Evolutionary conservation across 495 filamentous ascomycete genomes (phyloP).

Genomic region (Penicillium psychrofluorescens): DNA sequence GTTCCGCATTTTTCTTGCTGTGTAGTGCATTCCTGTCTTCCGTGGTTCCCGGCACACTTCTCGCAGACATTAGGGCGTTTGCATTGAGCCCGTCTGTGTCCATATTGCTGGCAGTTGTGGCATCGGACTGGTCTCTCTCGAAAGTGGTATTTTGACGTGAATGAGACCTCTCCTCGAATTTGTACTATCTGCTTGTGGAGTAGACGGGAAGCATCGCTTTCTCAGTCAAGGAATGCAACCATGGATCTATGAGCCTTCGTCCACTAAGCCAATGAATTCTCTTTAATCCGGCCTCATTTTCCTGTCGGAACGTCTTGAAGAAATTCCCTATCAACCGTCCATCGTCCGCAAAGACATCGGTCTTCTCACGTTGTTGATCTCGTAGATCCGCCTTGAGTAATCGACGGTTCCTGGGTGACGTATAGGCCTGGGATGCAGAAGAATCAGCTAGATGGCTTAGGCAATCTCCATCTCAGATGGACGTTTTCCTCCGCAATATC

Average conservation of each 20-base stretch:
- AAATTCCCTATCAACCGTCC: no score
- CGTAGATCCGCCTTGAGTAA: no score
- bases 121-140: conserved; percentile 18
- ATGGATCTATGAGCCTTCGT: conserved; percentile 26
- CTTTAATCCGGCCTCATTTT: no score
- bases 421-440: no score
- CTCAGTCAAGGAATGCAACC: conserved; percentile 24
- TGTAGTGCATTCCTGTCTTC: conserved; percentile 12
- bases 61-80: conserved; percentile 18
- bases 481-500: no score
- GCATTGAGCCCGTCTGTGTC: conserved; percentile 16
- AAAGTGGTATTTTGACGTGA: conserved; percentile 16
- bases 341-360: no score
- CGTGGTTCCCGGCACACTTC: conserved; percentile 18
- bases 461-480: no score
- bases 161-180: conserved; percentile 15
- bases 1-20: conserved; percentile 15
- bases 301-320: no score
- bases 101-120: conserved; percentile 21
- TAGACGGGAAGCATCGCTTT: conserved; percentile 14
- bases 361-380: no score
- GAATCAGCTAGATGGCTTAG: no score
- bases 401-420: no score
- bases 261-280: no score
- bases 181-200: conserved; percentile 19